A percentile compares a stretch with the other conserved stretches of the same genome.
These are phyloP conservation scores for Sedum album DNA, from an alignment of 164 flowering plant genomes.

Conservation along the genomic window DNA sequence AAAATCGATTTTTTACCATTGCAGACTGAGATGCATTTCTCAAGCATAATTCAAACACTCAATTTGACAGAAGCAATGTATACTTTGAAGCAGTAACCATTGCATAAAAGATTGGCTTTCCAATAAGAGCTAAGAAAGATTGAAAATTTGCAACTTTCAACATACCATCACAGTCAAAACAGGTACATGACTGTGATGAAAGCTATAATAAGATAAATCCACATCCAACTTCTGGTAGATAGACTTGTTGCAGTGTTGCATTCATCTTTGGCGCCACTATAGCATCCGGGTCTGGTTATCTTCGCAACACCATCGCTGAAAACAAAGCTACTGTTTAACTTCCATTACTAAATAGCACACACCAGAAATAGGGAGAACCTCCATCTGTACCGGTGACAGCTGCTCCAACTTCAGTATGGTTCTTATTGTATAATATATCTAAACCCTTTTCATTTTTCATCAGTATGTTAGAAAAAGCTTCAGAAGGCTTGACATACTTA, in stretches of 20 bases:
- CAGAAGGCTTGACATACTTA: conserved; percentile 37
- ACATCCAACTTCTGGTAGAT: conserved; percentile 10
- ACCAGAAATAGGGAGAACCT: conserved; percentile 91
- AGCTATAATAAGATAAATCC: conserved; percentile 17
- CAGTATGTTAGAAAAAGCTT: conserved; percentile 62
- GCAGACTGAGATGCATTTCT: background rate
- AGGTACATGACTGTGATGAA: conserved; percentile 22
- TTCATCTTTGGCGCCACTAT: conserved; percentile 71
- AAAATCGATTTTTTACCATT: no score
- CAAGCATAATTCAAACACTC: no score
- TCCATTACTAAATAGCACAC: conserved; percentile 77
- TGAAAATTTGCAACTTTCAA: no score
- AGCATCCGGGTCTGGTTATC: conserved; percentile 65
- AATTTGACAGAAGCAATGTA: no score
- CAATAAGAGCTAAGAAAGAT: no score
- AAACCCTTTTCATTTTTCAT: conserved; percentile 43
- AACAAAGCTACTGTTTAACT: conserved; percentile 47
- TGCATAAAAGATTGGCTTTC: background rate
- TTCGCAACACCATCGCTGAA: conserved; percentile 48
- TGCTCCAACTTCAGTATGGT: conserved; percentile 86
- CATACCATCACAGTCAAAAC: background rate
- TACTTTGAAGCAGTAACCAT: no score
- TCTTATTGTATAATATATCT: conserved; percentile 53
- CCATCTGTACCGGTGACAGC: conserved; percentile 77
- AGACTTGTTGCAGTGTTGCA: conserved; percentile 41